A percentile compares a stretch with the other conserved stretches of the same genome.
Evolutionary conservation across 768 basidiomycete genomes (phyloP).

Genomic region (Boletus tomentosulus): DNA sequence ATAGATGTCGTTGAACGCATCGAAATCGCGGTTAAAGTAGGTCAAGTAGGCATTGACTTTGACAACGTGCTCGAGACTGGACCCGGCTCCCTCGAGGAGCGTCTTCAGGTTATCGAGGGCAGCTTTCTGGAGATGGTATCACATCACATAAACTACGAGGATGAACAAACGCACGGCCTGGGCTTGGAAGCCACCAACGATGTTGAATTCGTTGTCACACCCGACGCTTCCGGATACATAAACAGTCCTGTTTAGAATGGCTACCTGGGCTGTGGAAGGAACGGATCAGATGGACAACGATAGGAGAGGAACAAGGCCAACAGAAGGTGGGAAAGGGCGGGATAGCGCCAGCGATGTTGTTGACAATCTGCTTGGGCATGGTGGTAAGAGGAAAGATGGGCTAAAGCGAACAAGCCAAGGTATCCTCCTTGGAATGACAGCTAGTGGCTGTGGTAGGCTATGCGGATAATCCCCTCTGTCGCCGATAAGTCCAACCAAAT

Average conservation of each 20-base stretch:
- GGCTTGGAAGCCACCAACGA: conserved; percentile 35
- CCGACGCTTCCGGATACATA: conserved; percentile 43
- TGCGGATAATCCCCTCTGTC: not conserved
- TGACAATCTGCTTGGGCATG: not conserved
- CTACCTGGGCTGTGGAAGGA: not conserved
- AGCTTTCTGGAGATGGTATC: conserved; percentile 21
- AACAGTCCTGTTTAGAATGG: conserved; percentile 13
- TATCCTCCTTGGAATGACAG: not conserved
- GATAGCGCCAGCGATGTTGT: not conserved
- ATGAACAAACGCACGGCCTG: conserved; percentile 33
- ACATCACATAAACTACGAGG: not conserved
- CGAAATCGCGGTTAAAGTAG: conserved; percentile 36
- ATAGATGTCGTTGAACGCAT: conserved; percentile 39
- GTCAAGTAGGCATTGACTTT: conserved; percentile 40
- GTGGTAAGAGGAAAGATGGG: not conserved
- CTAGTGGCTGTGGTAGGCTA: not conserved
- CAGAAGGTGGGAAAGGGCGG: not conserved
- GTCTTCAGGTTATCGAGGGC: conserved; percentile 38
- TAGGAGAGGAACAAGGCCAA: not conserved
- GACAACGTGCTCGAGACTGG: conserved; percentile 33
- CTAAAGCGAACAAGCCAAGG: not conserved
- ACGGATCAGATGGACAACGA: not conserved
- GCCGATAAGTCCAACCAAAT: too few relatives aligned
- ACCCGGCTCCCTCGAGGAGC: conserved; percentile 37
- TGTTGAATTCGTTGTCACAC: conserved; percentile 25